Evolutionary conservation across 208 protist species (phyloP), one percentile per base, ranked within the genome.

Genomic region (Leishmania mexicana): DNA sequence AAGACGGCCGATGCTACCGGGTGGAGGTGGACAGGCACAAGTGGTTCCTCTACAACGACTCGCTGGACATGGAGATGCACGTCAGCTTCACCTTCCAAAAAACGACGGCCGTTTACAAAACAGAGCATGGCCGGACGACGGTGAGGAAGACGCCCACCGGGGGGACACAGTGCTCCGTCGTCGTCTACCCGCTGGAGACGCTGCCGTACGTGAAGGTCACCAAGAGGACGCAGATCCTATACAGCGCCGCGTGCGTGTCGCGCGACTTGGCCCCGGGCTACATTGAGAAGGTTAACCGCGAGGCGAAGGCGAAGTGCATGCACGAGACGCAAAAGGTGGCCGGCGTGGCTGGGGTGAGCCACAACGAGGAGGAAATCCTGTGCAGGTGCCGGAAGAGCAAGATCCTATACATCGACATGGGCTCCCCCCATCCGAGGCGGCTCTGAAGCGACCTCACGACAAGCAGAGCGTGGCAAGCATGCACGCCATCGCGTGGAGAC

Each of bases 11-110:
- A 64, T 83, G 91, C 53, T 95, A 89, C 84, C 83, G 88, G 31
- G 84, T 95, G 21, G 87, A 91, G 76, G 80, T 81, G 51, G 64
- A 76, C 74, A 79, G 83, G 78, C 28, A 38, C 60, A 75, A 77
- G 54, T 92, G 88, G 88, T 90, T 85, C 81, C 87, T 93, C 74
- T 93, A 95, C 81, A 95, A 95, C 83, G 92, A 93, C 84, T 90
- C 89, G 2, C 77, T 86, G 31, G 84, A 92, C 75, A 89, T 85
- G 80, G 92, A 95, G 73, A 83, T 92, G 81, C 88, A 88, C 70
- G 82, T 95, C 35, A 83, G 76, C 72, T 92, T 90, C 80, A 85
- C 85, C 70, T 95, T 95, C 76, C 76, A 79, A 1, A 68, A 54
- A 19, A n/a, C 49, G 11, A 82, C 67, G 42, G 70, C 35, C 42